Percentiles rank a stretch among this genome's conserved stretches.
These are phyloP conservation scores for Acanthamoeba triangularis DNA, from an alignment of 208 protist genomes.

Conservation along the genomic window DNA sequence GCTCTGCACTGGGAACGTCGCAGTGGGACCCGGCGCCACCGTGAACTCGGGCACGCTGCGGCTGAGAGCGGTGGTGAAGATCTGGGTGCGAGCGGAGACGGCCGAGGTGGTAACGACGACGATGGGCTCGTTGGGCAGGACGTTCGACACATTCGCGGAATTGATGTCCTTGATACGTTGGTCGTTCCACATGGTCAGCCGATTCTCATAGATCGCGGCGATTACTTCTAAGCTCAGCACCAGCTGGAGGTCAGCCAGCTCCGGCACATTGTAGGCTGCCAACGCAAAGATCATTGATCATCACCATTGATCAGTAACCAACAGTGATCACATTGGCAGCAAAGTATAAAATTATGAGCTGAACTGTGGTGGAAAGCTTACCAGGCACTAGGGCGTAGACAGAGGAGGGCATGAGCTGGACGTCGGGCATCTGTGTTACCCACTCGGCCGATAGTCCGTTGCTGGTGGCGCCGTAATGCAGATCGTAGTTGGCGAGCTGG, in stretches of 20 bases:
- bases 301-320: neutral
- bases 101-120: neutral
- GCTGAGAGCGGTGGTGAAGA: slow-evolving; percentile 10
- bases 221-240: neutral
- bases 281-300: neutral
- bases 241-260: neutral
- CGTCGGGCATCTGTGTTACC: neutral
- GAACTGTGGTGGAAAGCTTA: neutral
- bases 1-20: neutral
- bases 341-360: neutral
- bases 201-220: slow-evolving; percentile 25
- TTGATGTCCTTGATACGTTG: slow-evolving; percentile 41
- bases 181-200: slow-evolving; percentile 39
- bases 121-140: neutral
- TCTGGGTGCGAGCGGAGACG: neutral
- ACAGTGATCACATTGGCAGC: neutral
- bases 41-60: neutral
- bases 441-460: neutral
- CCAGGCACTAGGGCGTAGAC: neutral
- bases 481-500: neutral
- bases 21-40: neutral
- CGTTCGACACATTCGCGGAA: neutral
- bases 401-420: neutral
- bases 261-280: slow-evolving; percentile 26
- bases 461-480: neutral